phyloP scores from a whole-genome alignment of 768 basidiomycete genomes.

The Rossbeevera mucosa region DNA sequence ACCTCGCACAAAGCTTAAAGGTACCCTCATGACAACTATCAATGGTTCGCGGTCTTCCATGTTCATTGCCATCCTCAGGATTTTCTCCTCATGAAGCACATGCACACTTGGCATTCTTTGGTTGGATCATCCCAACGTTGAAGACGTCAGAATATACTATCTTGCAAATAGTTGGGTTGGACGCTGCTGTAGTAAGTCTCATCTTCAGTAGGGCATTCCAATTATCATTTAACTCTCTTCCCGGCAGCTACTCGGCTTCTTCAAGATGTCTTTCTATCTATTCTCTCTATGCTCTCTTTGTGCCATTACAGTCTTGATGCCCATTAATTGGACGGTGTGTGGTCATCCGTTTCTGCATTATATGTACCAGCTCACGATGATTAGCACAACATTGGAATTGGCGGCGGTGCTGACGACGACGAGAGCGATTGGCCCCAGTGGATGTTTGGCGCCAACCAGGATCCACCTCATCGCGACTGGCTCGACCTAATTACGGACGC shows the following conservation, averaged over 20 bases:
- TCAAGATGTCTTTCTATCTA: slow-evolving; percentile 90
- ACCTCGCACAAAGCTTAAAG: slow-evolving; percentile 91
- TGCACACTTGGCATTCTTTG: slow-evolving; percentile 81
- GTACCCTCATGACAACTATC: slow-evolving; percentile 38
- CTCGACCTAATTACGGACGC: slow-evolving; percentile 87
- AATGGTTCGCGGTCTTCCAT: neutral
- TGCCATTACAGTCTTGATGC: slow-evolving; percentile 84
- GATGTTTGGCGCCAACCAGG: slow-evolving; percentile 19
- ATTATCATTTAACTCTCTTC: neutral
- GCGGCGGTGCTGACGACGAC: slow-evolving; percentile 43
- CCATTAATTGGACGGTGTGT: slow-evolving; percentile 86
- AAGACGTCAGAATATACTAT: slow-evolving; percentile 88
- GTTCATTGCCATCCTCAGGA: slow-evolving; percentile 40
- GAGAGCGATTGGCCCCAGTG: slow-evolving; percentile 45
- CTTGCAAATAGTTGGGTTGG: slow-evolving; percentile 92
- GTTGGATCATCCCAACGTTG: slow-evolving; percentile 94
- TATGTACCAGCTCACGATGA: neutral
- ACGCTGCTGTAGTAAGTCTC: slow-evolving; percentile 87
- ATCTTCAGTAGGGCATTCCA: neutral
- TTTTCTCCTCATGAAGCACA: slow-evolving; percentile 95
- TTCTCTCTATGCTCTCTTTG: slow-evolving; percentile 85
- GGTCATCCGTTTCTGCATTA: neutral
- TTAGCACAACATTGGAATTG: slow-evolving; percentile 70
- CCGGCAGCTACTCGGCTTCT: slow-evolving; percentile 84
- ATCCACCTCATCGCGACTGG: slow-evolving; percentile 54